A percentile compares a stretch with the other conserved stretches of the same genome.
Conservation (phyloP, 225 moss, liverwort and hornwort genomes). For the Antitrichia curtipendula region DNA sequence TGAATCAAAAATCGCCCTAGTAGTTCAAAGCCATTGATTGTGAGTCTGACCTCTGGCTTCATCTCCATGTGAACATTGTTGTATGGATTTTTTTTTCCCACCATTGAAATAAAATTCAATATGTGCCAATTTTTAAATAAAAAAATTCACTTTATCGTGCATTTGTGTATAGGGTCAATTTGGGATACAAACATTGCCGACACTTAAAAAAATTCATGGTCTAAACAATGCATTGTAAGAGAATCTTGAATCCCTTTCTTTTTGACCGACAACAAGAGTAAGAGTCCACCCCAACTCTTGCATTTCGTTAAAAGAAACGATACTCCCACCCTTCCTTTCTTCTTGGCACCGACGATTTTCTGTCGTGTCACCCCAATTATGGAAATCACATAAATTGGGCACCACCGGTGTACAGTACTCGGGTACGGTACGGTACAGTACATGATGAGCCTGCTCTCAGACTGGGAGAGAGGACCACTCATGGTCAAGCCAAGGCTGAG, state of each 20-base stretch:
- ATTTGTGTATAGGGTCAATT: too few relatives aligned
- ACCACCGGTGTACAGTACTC: not conserved
- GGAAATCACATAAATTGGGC: not conserved
- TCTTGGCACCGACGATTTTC: not conserved
- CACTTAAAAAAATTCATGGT: too few relatives aligned
- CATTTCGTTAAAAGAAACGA: not conserved
- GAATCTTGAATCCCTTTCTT: too few relatives aligned
- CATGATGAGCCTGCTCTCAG: not conserved
- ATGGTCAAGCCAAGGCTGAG: not conserved
- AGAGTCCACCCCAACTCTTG: too few relatives aligned
- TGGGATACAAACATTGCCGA: too few relatives aligned
- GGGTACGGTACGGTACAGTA: not conserved
- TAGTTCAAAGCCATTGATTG: not conserved
- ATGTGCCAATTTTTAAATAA: too few relatives aligned
- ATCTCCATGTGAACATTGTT: rapidly evolving
- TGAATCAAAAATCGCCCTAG: not conserved
- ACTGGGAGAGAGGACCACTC: not conserved
- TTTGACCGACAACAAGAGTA: too few relatives aligned
- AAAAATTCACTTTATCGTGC: too few relatives aligned
- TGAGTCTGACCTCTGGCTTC: rapidly evolving
- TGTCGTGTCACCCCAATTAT: not conserved
- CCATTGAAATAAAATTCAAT: not conserved
- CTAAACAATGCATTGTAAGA: too few relatives aligned
- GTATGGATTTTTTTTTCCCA: not conserved
- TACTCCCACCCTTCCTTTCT: not conserved